Conservation (phyloP, 495 filamentous ascomycete genomes). For the Aspergillus incahuasiensis region DNA sequence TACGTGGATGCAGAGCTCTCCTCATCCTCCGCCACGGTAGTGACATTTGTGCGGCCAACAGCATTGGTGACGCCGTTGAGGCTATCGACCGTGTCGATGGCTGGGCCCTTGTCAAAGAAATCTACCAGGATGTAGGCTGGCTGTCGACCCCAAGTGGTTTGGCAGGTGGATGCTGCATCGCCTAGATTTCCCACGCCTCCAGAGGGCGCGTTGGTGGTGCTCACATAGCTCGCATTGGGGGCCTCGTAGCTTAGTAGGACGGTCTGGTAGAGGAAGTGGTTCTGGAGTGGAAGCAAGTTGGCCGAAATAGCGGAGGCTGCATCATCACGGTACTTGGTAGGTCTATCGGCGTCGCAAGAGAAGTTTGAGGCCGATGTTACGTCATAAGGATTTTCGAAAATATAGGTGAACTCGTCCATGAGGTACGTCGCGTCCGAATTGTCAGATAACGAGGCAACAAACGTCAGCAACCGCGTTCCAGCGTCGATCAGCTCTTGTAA, state of each 20-base stretch:
- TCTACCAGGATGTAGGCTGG: conserved; percentile 71
- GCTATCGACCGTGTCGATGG: conserved; percentile 57
- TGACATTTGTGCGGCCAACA: conserved; percentile 36
- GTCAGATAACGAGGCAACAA: conserved; percentile 51
- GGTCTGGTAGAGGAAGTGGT: conserved; percentile 64
- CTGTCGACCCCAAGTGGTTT: conserved; percentile 48
- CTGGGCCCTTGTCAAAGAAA: conserved; percentile 62
- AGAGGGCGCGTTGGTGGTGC: conserved; percentile 54
- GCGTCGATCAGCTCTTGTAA: conserved; percentile 60
- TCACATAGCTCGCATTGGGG: conserved; percentile 55
- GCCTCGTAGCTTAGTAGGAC: conserved; percentile 49
- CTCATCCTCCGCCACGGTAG: conserved; percentile 20
- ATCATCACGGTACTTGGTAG: conserved; percentile 36
- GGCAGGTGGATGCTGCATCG: conserved; percentile 51
- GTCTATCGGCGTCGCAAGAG: conserved; percentile 62
- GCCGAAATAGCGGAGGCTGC: conserved; percentile 42
- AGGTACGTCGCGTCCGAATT: conserved; percentile 57
- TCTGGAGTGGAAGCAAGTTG: conserved; percentile 57
- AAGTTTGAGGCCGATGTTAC: conserved; percentile 59
- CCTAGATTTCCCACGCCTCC: conserved; percentile 57
- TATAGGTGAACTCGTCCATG: conserved; percentile 65
- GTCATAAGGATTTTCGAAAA: conserved; percentile 77
- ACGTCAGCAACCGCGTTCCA: conserved; percentile 61
- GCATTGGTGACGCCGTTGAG: conserved; percentile 56
- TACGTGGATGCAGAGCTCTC: conserved; percentile 29